These are phyloP conservation scores for Wickerhamiella hasegawae DNA, from an alignment of 805 yeast species.

Conservation along the genomic window DNA sequence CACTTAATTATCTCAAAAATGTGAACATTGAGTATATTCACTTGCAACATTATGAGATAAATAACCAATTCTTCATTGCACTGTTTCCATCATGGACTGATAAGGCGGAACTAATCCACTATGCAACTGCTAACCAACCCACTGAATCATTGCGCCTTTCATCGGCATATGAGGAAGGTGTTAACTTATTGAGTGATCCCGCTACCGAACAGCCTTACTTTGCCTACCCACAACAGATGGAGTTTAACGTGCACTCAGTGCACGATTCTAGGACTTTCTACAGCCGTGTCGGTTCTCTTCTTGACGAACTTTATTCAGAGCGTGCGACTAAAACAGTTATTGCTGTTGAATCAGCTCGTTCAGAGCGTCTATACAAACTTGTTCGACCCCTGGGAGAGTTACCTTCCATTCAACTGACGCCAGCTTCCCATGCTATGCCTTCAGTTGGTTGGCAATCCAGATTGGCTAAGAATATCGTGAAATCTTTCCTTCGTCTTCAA, in stretches of 20 bases:
- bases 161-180: constrained; percentile 6
- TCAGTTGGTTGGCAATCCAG: constrained; percentile 22
- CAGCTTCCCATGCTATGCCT: constrained; percentile 3
- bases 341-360: constrained; percentile 58
- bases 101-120: constrained; percentile 2
- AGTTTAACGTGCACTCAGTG: constrained; percentile 39
- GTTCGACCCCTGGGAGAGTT: constrained; percentile 8
- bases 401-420: constrained; percentile 3
- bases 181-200: background rate
- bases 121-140: background rate
- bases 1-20: constrained; percentile 24
- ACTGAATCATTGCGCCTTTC: constrained; percentile 2
- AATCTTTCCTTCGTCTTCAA: constrained; percentile 58
- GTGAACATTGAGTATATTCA: constrained; percentile 18
- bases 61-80: constrained; percentile 10
- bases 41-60: constrained; percentile 13
- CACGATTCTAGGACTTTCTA: constrained; percentile 39
- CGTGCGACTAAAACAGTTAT: constrained; percentile 49
- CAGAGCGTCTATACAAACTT: constrained; percentile 23
- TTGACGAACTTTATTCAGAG: constrained; percentile 45
- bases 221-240: constrained; percentile 34
- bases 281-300: constrained; percentile 37
- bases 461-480: constrained; percentile 46
- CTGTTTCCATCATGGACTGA: constrained; percentile 9
- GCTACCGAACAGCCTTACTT: constrained; percentile 23